Evolutionary conservation across 768 basidiomycete genomes (phyloP).

Genomic region (Serendipita vermifera): DNA sequence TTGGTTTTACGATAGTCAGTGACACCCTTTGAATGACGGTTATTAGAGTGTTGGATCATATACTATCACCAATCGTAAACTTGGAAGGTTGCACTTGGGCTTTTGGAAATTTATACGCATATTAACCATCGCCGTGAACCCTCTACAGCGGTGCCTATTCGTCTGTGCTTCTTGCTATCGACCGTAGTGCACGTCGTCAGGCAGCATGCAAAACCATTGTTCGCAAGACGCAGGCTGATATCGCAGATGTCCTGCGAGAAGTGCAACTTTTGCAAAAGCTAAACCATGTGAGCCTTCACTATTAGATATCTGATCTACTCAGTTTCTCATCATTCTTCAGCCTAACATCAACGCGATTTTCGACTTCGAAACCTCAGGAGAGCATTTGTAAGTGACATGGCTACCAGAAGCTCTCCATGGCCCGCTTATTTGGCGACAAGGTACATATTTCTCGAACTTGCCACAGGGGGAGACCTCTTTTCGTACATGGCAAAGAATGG

Average conservation of each 20-base stretch:
- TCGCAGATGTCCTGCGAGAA: conserved; percentile 57
- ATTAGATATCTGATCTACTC: neutral
- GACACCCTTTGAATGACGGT: conserved; percentile 45
- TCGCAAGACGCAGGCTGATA: conserved; percentile 25
- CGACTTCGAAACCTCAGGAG: conserved; percentile 48
- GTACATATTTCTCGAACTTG: conserved; percentile 74
- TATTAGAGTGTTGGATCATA: conserved; percentile 41
- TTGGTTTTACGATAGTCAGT: conserved; percentile 31
- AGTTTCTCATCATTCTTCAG: conserved; percentile 25
- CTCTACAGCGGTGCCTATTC: conserved; percentile 58
- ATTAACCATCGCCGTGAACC: too few species aligned
- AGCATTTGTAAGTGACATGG: conserved; percentile 36
- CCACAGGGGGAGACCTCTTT: conserved; percentile 79
- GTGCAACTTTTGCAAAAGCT: conserved; percentile 58
- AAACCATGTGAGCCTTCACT: conserved; percentile 42
- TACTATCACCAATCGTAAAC: conserved; percentile 61
- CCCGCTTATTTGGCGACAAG: conserved; percentile 24
- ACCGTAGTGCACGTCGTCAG: conserved; percentile 48
- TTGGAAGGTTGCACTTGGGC: conserved; percentile 34
- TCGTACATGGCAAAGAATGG: conserved; percentile 56
- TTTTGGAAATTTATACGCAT: neutral
- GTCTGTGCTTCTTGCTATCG: conserved; percentile 65
- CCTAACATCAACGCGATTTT: conserved; percentile 73
- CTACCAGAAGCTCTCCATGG: too few species aligned
- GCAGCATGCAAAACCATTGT: conserved; percentile 72